Conservation (phyloP, 2,329 filamentous ascomycete genomes). For the Catunica adiposa region DNA sequence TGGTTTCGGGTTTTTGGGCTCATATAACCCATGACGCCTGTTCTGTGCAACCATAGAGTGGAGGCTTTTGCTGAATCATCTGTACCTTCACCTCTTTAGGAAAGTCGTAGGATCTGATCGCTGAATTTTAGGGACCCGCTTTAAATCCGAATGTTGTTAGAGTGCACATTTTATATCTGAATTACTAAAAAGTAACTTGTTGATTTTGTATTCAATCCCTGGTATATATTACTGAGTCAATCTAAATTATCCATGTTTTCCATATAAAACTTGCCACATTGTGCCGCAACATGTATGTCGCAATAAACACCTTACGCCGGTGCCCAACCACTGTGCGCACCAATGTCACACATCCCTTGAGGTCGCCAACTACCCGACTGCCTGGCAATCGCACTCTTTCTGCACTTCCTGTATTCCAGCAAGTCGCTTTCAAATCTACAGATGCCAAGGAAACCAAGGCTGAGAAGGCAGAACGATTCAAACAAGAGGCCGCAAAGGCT, state of each 20-base stretch:
- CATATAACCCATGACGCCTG: neutral
- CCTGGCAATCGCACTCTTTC: neutral
- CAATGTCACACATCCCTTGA: neutral
- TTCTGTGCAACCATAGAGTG: neutral
- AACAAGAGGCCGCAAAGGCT: neutral
- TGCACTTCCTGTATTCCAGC: neutral
- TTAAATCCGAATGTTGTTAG: neutral
- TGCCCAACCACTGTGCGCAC: neutral
- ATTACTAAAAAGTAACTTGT: no score
- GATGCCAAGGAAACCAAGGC: neutral
- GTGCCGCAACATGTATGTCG: neutral
- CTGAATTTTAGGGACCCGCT: no score
- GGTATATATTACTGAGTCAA: no score
- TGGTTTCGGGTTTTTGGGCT: slow-evolving; percentile 6
- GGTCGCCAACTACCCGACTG: neutral
- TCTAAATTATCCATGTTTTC: no score
- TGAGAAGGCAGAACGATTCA: neutral
- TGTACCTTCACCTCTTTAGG: no score
- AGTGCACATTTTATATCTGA: no score
- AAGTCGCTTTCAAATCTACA: neutral
- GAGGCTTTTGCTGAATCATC: no score
- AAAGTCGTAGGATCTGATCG: no score
- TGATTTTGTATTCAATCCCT: no score
- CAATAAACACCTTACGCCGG: neutral
- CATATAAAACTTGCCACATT: neutral